phyloP scores from a whole-genome alignment of 306 rosid species.

The Vicia faba region DNA sequence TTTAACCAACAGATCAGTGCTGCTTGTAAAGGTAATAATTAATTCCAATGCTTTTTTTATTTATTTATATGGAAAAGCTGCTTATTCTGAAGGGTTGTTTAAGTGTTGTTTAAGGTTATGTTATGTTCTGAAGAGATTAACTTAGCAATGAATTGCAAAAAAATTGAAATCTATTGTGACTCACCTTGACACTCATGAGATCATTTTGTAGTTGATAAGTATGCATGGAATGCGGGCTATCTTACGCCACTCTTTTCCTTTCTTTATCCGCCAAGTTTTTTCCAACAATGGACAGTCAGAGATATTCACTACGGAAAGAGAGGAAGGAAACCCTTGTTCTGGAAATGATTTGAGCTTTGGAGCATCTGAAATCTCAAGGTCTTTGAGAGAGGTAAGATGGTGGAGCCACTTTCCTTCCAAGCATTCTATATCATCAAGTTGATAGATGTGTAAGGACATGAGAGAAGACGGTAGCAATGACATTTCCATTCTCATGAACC shows the following conservation, averaged over 20 bases:
- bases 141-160: no score
- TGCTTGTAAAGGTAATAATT: no score
- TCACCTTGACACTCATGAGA: constrained; percentile 9
- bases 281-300: not conserved
- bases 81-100: no score
- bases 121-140: no score
- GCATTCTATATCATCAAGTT: not conserved
- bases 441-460: not conserved
- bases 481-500: no score
- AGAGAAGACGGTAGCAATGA: constrained; percentile 24
- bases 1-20: no score
- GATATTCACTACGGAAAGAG: not conserved
- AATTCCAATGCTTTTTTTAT: no score
- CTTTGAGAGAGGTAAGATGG: not conserved
- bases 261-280: not conserved
- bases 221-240: constrained; percentile 16
- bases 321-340: constrained; percentile 8
- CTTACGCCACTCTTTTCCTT: constrained; percentile 30
- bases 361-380: constrained; percentile 1
- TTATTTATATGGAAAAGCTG: no score
- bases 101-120: no score
- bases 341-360: not conserved
- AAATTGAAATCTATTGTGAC: not conserved
- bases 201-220: not conserved
- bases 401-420: constrained; percentile 19